These are phyloP conservation scores for Suillus ampliporus DNA, from an alignment of 768 basidiomycete species.

Conservation along the genomic window DNA sequence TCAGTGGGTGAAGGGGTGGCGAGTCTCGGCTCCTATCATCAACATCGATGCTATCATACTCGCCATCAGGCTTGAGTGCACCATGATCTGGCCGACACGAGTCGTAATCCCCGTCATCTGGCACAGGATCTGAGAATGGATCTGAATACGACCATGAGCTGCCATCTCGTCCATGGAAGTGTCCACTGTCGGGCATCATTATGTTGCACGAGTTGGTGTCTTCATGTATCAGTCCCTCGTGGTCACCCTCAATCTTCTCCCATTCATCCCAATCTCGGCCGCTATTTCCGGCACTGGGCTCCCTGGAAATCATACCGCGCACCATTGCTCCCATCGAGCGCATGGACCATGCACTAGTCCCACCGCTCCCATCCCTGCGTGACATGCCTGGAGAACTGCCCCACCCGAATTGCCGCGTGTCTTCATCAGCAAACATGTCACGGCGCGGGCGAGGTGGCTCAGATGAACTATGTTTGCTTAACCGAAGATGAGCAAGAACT, in stretches of 20 bases:
- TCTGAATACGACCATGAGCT: slow-evolving; percentile 49
- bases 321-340: slow-evolving; percentile 43
- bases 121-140: slow-evolving; percentile 43
- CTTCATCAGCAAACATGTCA: slow-evolving; percentile 84
- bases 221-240: slow-evolving; percentile 28
- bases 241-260: slow-evolving; percentile 27
- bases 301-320: slow-evolving; percentile 34
- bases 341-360: slow-evolving; percentile 59
- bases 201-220: slow-evolving; percentile 12
- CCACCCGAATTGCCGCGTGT: slow-evolving; percentile 54
- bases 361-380: slow-evolving; percentile 46
- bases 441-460: slow-evolving; percentile 43
- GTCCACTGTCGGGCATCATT: slow-evolving; percentile 9
- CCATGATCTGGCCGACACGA: slow-evolving; percentile 18
- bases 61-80: slow-evolving; percentile 24
- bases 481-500: slow-evolving; percentile 30
- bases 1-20: slow-evolving; percentile 19
- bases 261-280: slow-evolving; percentile 21
- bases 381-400: slow-evolving; percentile 17
- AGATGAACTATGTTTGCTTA: slow-evolving; percentile 21
- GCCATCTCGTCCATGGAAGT: slow-evolving; percentile 18
- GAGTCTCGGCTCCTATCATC: slow-evolving; percentile 19
- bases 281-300: slow-evolving; percentile 30
- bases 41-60: slow-evolving; percentile 23
- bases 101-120: slow-evolving; percentile 24